Base-by-base conservation (phyloP, 1,284 basidiomycete species). In the Sanghuangporus sanghuang region DNA sequence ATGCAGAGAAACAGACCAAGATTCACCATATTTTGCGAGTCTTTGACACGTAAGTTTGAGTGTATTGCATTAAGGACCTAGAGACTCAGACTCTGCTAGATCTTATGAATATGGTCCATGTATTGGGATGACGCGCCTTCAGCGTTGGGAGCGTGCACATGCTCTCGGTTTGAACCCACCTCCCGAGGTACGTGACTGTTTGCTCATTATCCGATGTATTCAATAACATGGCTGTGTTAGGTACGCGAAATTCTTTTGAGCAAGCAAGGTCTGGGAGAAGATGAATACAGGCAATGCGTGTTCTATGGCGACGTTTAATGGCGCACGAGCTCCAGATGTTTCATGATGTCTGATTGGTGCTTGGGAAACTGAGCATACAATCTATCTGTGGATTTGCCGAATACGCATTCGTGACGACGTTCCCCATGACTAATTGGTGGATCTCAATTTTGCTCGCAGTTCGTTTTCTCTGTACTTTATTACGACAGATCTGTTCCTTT, bases 91-190 rank as follows among this genome's bases (percentile, higher is more conserved):
- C 4, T 36, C 36, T 35, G 9, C 44, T 50, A 90, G 89, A 69
- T 86, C 87, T 0, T 87, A 88, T 63, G 86, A 93, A 68, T 96
- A 88, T 71, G 95, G 95, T 0, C 95, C 95, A 1, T 94, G 89
- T 68, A 81, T 92, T 50, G 95, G 95, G 1, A 81, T 96, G 54
- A 84, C 87, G 12, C 85, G 95, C 50, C 77, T 97, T 27, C 86
- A 95, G 67, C 82, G 96, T 39, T 98, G 94, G 93, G 84, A 96
- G 69, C 81, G 96, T 46, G 96, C 96, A 0, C 73, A 89, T 53
- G 81, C 83, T 16, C 79, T 96, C 52, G 94, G 93, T 6, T 78
- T 97, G 23, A 81, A 91, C 60, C 96, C 96, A 16, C 95, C 96
- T 1, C 72, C 76, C 16, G 93, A 95, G 79, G 93, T 93, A 68